Evolutionary conservation across 2,329 filamentous ascomycete species (phyloP).

Genomic region (Scedosporium apiospermum): DNA sequence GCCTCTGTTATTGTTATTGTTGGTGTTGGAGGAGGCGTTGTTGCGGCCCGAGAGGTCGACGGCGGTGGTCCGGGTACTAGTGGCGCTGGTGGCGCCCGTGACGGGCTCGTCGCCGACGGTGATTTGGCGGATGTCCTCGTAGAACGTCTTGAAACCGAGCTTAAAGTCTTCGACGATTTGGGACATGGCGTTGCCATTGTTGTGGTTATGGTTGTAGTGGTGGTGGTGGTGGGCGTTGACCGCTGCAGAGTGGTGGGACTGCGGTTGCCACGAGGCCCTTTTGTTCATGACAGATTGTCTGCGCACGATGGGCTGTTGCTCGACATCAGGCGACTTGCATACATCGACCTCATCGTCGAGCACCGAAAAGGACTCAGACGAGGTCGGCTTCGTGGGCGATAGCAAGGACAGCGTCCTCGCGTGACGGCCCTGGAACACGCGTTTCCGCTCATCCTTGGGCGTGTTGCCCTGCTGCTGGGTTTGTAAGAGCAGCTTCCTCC

Average conservation of each 20-base stretch:
- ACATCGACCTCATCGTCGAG: constrained; percentile 33
- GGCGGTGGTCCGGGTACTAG: constrained; percentile 2
- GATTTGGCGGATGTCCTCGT: constrained; percentile 90
- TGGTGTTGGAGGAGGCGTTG: constrained; percentile 18
- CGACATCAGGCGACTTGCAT: constrained; percentile 29
- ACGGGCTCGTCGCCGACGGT: constrained; percentile 91
- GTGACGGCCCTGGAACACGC: constrained; percentile 59
- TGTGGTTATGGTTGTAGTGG: background rate
- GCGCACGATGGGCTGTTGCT: constrained; percentile 4
- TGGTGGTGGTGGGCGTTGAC: background rate
- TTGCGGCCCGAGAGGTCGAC: constrained; percentile 6
- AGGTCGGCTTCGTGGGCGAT: constrained; percentile 49
- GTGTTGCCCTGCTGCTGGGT: constrained; percentile 28
- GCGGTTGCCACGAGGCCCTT: constrained; percentile 51
- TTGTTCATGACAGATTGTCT: constrained; percentile 34
- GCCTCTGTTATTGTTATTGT: constrained; percentile 10
- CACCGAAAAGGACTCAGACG: constrained; percentile 17
- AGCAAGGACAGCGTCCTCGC: constrained; percentile 66
- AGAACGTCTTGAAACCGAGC: constrained; percentile 84
- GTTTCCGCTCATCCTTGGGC: constrained; percentile 37
- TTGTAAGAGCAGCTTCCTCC: constrained; percentile 53
- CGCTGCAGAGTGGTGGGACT: constrained; percentile 26
- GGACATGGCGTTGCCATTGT: constrained; percentile 41
- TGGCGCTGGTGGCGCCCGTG: constrained; percentile 32
- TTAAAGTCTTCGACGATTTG: constrained; percentile 85